phyloP scores from a whole-genome alignment of 768 basidiomycete species.

The Russula compacta region DNA sequence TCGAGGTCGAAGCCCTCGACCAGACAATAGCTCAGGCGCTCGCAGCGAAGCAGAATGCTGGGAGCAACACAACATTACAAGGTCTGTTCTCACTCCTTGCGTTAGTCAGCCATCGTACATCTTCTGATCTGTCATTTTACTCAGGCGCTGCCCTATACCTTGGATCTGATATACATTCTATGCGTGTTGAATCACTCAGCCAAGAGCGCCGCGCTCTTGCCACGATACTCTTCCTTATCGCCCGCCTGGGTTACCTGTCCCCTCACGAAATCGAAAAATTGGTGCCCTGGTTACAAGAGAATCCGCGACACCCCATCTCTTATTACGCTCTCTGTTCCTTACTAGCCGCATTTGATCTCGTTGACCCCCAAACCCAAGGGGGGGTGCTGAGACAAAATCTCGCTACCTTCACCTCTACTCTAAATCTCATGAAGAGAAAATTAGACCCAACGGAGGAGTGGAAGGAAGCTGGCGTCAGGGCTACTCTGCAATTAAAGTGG shows the following conservation, averaged over 20 bases:
- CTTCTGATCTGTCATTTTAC: background rate
- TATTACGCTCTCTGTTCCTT: conserved; percentile 60
- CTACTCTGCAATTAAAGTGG: conserved; percentile 76
- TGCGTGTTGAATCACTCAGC: conserved; percentile 63
- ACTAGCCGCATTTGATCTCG: conserved; percentile 58
- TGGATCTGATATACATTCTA: conserved; percentile 57
- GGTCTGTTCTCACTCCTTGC: conserved; percentile 31
- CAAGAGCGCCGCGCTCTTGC: conserved; percentile 66
- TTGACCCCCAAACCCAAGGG: conserved; percentile 41
- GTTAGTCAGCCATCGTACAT: background rate
- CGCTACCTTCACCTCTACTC: conserved; percentile 37
- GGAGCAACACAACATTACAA: conserved; percentile 48
- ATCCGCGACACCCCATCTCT: conserved; percentile 59
- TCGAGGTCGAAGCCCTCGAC: conserved; percentile 54
- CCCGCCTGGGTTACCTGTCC: conserved; percentile 52
- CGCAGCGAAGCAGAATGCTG: conserved; percentile 51
- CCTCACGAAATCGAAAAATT: conserved; percentile 51
- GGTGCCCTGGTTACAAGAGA: conserved; percentile 61
- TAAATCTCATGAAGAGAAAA: conserved; percentile 52
- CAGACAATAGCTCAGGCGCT: conserved; percentile 45
- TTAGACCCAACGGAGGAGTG: conserved; percentile 45
- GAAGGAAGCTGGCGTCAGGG: conserved; percentile 64
- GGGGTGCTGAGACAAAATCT: conserved; percentile 41
- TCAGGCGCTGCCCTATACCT: conserved; percentile 39
- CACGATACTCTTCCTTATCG: conserved; percentile 51